Evolutionary conservation across 352 stramenopile species (phyloP).

Genomic region (Saprolegnia diclina): DNA sequence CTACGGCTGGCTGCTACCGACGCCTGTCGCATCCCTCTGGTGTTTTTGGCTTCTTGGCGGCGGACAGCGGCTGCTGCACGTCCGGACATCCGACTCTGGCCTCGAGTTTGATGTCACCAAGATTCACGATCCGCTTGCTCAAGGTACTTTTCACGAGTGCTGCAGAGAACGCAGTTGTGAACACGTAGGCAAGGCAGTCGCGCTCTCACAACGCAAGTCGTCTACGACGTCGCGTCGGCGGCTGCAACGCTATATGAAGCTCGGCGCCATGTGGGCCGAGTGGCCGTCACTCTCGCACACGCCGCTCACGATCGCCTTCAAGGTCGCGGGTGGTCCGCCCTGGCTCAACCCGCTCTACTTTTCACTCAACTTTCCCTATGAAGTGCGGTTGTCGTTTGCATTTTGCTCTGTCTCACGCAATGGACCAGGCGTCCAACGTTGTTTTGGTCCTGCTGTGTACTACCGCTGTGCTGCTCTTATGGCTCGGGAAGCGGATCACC

Average conservation of each 20-base stretch:
- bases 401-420: background rate
- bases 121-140: slow-evolving; percentile 22
- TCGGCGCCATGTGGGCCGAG: slow-evolving; percentile 22
- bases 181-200: slow-evolving; percentile 21
- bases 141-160: slow-evolving; percentile 5
- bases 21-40: background rate
- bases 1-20: background rate
- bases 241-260: slow-evolving; percentile 21
- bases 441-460: background rate
- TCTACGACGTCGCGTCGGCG: background rate
- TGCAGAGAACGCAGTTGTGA: background rate
- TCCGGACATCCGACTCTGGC: background rate
- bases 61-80: background rate
- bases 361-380: background rate
- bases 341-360: background rate
- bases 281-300: slow-evolving; percentile 23
- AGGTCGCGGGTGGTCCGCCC: background rate
- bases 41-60: background rate
- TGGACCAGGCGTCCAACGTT: background rate
- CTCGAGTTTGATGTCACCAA: slow-evolving; percentile 6
- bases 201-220: slow-evolving; percentile 20
- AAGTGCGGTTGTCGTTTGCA: slow-evolving; percentile 1
- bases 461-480: background rate
- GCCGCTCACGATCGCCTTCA: slow-evolving; percentile 25
- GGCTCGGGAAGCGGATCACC: background rate